phyloP scores from a whole-genome alignment of 1,284 basidiomycete species.

The Puccinia hordei region DNA sequence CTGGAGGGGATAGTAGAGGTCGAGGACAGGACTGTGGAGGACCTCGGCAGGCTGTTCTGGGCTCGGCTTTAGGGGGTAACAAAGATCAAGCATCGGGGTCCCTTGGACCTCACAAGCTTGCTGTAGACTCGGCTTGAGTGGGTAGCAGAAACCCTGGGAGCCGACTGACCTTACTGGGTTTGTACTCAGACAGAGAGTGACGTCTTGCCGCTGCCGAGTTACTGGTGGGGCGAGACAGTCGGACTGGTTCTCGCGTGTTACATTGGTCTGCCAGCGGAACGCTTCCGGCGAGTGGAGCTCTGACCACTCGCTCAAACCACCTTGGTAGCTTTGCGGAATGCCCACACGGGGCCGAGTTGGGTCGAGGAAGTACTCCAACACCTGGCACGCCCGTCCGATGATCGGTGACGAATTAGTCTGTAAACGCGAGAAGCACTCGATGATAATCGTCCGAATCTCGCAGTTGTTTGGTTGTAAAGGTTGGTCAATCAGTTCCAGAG shows the following conservation, averaged over 20 bases:
- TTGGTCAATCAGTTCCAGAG: constrained; percentile 32
- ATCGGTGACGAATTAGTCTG: constrained; percentile 43
- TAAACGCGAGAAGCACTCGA: constrained; percentile 36
- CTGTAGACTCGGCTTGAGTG: neutral
- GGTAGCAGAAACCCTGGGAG: neutral
- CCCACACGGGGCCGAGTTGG: constrained; percentile 15
- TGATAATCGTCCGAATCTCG: constrained; percentile 28
- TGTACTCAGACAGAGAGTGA: neutral
- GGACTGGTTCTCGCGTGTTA: neutral
- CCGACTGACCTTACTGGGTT: neutral
- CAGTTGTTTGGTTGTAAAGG: constrained; percentile 18
- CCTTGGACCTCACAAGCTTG: neutral
- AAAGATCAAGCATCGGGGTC: neutral
- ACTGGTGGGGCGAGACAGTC: neutral
- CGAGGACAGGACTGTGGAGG: neutral
- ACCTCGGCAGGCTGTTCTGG: constrained; percentile 6
- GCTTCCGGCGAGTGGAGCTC: constrained; percentile 5
- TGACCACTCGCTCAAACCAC: constrained; percentile 18
- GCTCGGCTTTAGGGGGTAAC: neutral
- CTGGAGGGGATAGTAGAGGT: constrained; percentile 2
- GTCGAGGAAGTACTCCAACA: constrained; percentile 47
- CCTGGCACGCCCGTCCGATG: constrained; percentile 38
- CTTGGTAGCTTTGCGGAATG: neutral
- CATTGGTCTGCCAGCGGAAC: neutral
- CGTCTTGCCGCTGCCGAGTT: neutral